Base-by-base conservation (phyloP, 495 filamentous ascomycete species). In the Neurospora cerealis region DNA sequence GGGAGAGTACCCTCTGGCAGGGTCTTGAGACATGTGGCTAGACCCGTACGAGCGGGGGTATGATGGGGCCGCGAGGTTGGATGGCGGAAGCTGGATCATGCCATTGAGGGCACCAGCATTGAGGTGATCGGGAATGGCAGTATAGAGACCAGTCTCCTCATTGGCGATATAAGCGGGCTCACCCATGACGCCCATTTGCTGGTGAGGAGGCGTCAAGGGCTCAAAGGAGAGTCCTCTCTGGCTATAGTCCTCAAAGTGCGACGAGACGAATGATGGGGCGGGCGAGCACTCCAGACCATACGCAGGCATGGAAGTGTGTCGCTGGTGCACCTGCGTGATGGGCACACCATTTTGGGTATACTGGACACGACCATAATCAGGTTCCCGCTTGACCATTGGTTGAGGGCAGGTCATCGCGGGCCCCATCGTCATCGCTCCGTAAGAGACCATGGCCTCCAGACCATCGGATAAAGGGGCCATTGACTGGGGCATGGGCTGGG, bases 151-250 rank as follows among this genome's bases (percentile, higher is more conserved):
- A 62, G 93, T 97, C 78, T 98, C 96, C 84, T 99, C 96, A 78
- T 98, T 97, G 69, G 94, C 93, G 81, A 98, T 95, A 83, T 98
- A 99, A 6, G 97, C 93, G 21, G 96, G 94, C 84, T 99, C 96
- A 39, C 90, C 86, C 34, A 91, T 88, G 39, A 96, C 88, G 71
- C 88, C 88, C 69, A 95, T 82, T 60, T 91, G 86, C 80, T 97
- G 93, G 76, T 98, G 96, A 39, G 96, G 96, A 69, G 96, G 96
- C 8, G 96, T 99, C 73, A 98, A 87, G 24, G 96, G 96, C 85
- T 99, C 96, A 81, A 93, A 99, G 5, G 96, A 98, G 74, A 98
- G 89, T 37, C 94, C 96, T 42, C 96, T 92, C 79, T 94, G 94
- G 88, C 95, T 97, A 86, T 98, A 99, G 77, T 98, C 95, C 80